Percentiles rank a stretch among this genome's conserved stretches.
phyloP scores from a whole-genome alignment of 192 early-diverging fungal species.

The Podila epicladia region DNA sequence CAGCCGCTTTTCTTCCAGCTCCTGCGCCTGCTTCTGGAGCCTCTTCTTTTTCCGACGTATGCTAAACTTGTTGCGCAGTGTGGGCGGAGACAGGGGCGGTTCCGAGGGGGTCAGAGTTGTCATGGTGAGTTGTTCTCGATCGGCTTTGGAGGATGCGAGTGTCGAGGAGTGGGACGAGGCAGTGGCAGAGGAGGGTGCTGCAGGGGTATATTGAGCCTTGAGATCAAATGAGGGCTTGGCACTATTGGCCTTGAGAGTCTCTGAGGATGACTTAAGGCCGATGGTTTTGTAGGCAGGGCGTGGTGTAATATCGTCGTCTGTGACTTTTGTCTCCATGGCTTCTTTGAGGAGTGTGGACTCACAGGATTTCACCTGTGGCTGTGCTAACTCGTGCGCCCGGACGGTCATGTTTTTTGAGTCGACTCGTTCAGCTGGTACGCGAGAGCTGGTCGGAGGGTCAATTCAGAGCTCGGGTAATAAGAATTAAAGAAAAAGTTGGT shows the following conservation, averaged over 20 bases:
- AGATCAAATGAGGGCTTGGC: neutral
- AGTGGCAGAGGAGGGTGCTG: neutral
- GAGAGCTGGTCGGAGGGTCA: neutral
- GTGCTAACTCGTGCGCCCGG: neutral
- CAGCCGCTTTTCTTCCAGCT: slow-evolving; percentile 18
- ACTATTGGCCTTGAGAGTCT: neutral
- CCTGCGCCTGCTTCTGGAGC: slow-evolving; percentile 18
- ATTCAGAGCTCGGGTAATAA: neutral
- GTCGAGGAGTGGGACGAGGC: neutral
- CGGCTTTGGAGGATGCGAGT: slow-evolving; percentile 3
- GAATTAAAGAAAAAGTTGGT: too few species aligned
- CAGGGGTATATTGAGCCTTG: slow-evolving; percentile 4
- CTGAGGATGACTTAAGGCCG: neutral
- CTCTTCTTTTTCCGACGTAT: slow-evolving; percentile 28
- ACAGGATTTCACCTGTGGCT: neutral
- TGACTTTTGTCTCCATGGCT: too few species aligned
- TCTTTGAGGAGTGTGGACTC: neutral
- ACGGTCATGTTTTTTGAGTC: neutral
- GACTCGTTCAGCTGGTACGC: neutral
- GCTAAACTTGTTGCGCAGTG: slow-evolving; percentile 6
- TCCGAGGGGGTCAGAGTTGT: neutral
- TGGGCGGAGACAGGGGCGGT: neutral
- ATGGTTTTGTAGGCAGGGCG: neutral
- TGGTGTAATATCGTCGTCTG: neutral
- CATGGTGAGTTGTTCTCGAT: neutral